These are phyloP conservation scores for Nakataea oryzae DNA, from an alignment of 2,329 filamentous ascomycete genomes.

Conservation along the genomic window DNA sequence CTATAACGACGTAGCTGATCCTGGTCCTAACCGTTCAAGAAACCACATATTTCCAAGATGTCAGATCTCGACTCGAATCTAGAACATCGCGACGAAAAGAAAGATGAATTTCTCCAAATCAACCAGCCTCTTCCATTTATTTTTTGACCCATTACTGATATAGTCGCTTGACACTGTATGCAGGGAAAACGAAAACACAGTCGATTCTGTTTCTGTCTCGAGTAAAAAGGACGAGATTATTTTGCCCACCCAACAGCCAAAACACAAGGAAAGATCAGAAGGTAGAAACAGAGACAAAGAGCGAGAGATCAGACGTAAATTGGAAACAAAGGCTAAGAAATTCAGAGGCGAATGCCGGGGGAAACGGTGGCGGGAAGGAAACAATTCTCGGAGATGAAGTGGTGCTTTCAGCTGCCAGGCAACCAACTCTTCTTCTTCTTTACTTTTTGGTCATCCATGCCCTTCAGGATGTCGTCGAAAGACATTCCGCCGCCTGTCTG, in stretches of 20 bases:
- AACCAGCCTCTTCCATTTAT: background rate
- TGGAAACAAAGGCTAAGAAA: conserved; percentile 3
- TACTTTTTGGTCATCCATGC: conserved; percentile 18
- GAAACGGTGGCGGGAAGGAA: background rate
- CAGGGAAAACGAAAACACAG: background rate
- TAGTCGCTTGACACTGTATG: background rate
- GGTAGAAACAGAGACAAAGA: conserved; percentile 2
- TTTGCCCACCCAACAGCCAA: background rate
- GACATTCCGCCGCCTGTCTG: conserved; percentile 14
- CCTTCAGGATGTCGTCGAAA: conserved; percentile 25
- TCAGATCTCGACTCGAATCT: background rate
- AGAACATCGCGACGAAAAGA: background rate
- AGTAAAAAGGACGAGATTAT: background rate
- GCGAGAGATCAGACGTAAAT: conserved; percentile 2
- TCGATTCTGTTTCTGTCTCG: too few species aligned
- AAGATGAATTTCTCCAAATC: background rate
- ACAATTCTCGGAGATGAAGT: background rate
- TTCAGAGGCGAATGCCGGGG: too few species aligned
- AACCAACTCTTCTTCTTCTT: conserved; percentile 18
- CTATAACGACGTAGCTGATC: background rate
- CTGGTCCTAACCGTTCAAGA: background rate
- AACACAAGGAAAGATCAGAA: background rate
- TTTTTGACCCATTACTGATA: background rate
- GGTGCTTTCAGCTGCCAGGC: background rate
- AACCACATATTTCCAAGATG: background rate